Evolutionary conservation across 257 asterid genomes (phyloP).

Genomic region (Solanum pinnatisectum): DNA sequence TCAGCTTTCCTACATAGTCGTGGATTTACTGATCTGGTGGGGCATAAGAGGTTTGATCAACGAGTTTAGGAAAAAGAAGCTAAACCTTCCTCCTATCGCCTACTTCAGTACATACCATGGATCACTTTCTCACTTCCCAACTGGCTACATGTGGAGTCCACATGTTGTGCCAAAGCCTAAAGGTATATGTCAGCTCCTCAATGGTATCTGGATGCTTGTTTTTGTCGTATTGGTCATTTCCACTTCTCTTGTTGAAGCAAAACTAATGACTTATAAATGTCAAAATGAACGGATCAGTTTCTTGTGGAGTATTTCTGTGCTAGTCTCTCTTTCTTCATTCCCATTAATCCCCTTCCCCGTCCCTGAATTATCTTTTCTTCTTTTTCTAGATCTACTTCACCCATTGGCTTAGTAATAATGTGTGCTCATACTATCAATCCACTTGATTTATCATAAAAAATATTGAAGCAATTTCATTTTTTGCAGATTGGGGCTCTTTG

Average conservation of each 20-base stretch:
- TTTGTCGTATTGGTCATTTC: background rate
- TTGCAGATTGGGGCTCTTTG: constrained; percentile 88
- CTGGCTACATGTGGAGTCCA: constrained; percentile 99
- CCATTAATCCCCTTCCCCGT: background rate
- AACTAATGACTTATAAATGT: background rate
- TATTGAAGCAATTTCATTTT: constrained; percentile 3
- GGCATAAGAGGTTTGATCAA: constrained; percentile 88
- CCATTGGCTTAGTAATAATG: background rate
- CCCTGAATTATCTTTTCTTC: background rate
- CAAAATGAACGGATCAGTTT: background rate
- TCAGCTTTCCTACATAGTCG: constrained; percentile 89
- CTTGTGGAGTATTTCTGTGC: background rate
- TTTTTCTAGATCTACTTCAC: background rate
- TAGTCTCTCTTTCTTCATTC: background rate
- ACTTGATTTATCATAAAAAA: background rate
- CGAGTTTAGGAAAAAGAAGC: constrained; percentile 84
- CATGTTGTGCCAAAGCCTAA: constrained; percentile 89
- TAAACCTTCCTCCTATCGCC: constrained; percentile 88
- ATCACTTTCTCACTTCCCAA: constrained; percentile 95
- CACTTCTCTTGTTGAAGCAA: background rate
- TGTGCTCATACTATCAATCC: background rate
- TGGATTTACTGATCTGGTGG: constrained; percentile 99
- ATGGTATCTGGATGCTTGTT: background rate
- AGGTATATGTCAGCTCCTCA: constrained; percentile 32
- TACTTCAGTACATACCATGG: constrained; percentile 93